Base-by-base conservation (phyloP, 768 basidiomycete genomes). In the Termitomyces heimii region DNA sequence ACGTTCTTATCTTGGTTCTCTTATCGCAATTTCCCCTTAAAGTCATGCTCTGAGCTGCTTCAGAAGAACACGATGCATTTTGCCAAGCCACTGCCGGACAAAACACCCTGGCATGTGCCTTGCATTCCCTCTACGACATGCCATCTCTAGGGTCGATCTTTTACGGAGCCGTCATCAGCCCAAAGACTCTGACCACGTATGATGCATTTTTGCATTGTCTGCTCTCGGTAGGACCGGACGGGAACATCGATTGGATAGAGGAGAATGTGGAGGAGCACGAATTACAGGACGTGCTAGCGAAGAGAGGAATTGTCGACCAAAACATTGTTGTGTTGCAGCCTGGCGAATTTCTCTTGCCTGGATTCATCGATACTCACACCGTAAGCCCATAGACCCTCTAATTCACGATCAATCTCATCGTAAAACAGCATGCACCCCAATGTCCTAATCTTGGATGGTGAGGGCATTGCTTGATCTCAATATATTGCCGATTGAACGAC, bases 321-420 rank as follows among this genome's bases (percentile, higher is more conserved):
- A 68, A 79, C 20, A 65, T 83, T 5, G 66, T 80, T 9, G 55
- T 56, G n/a, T 66, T 86, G 47, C 69, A 68, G 12, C 69, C 76
- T 3, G 83, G 82, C 16, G 77, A 85, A 61, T 94, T 94, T 66
- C 65, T 96, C 55, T 82, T 92, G 66, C 94, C 94, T 6, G 94
- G 94, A 4, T 84, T 96, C 68, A 75, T 95, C 54, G 94, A 97
- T 75, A 96, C 94, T 31, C 94, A 96, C 71, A 91, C 88, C 34
- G 94, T 94, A 66, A 67, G 87, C 69, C n/a, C 5, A 29, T 20
- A 9, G 12, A 4, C 8, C 14, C 4, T 18, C 24, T 26, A 20
- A 32, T 10, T 2, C 22, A 22, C 53, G 22, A 44, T 35, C n/a
- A 22, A 20, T 20, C 20, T 53, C 18, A 45, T 31, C 14, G 40